Evolutionary conservation across 148 eudicot genomes (phyloP).

Genomic region (Rheum nobile): DNA sequence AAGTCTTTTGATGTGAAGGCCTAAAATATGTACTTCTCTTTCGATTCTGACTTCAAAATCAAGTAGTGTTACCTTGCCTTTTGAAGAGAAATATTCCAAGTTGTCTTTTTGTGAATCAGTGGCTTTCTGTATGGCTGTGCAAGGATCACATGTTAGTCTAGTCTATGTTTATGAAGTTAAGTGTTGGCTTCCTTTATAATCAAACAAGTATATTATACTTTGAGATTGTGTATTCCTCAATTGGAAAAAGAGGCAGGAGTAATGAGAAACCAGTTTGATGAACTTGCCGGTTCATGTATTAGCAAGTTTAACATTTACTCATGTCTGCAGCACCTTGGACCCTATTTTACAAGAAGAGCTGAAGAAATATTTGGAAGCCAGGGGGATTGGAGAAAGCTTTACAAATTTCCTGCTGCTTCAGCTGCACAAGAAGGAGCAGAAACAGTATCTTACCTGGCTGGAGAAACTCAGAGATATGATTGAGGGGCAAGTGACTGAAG

Average conservation of each 20-base stretch:
- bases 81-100: no score
- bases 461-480: conserved; percentile 36
- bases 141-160: no score
- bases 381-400: conserved; percentile 45
- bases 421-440: conserved; percentile 72
- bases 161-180: no score
- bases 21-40: no score
- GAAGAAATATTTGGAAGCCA: conserved; percentile 44
- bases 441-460: conserved; percentile 67
- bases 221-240: not conserved
- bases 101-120: no score
- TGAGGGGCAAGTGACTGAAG: not conserved
- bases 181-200: no score
- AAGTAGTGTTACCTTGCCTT: no score
- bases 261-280: not conserved
- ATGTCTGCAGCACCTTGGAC: conserved; percentile 43
- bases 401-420: conserved; percentile 43
- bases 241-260: not conserved
- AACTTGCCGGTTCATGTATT: not conserved
- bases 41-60: no score
- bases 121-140: no score
- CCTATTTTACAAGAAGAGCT: conserved; percentile 42
- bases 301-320: not conserved
- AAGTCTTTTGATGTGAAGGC: not conserved
- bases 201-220: no score